Evolutionary conservation across 495 filamentous ascomycete genomes (phyloP), one percentile per base, ranked within the genome.

Genomic region (Neurospora sp.): DNA sequence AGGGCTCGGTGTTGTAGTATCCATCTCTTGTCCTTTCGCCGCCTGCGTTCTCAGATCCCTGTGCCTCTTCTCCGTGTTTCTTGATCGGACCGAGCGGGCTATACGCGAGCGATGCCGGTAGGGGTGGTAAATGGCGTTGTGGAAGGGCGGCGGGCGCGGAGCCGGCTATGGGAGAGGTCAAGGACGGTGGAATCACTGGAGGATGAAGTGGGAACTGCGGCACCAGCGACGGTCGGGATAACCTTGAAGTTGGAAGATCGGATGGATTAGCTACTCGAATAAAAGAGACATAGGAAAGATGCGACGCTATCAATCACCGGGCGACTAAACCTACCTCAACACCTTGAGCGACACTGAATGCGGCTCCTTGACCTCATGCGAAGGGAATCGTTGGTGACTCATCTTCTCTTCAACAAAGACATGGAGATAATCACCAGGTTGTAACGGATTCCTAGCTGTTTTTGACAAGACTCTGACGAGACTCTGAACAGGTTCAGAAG

Each of bases 271-370:
- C 27, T 44, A 72, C 14, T 41, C 41, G 6, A 66, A 16, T 8
- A 35, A 6, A 31, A 66, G 14, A 61, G 27, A 61, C 5, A 6
- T 16, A 18, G 20, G 9, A 22, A n/a, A 4, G 9, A 31, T 70
- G 40, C 59, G 68, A 37, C 12, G 70, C 68, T 37, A 42, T 69
- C 9, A 38, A n/a, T 68, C 8, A 16, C 18, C 37, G 16, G 46
- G 59, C 22, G 44, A 66, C 27, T 48, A 46, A 61, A 70, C 78
- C 70, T 84, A 89, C 89, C 90, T 82, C 22, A 92, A 83, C 12
- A 92, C 94, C 86, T 97, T 98, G 37, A 98, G 81, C 71, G 93
- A 96, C 42, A 98, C 88, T 16, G 90, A 87, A 83, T 98, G 94
- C 22, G 93, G 91, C 76, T 92, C 92, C 78, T 93, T 94, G 40